Conservation (phyloP, 768 basidiomycete genomes). For the Suillus subluteus region DNA sequence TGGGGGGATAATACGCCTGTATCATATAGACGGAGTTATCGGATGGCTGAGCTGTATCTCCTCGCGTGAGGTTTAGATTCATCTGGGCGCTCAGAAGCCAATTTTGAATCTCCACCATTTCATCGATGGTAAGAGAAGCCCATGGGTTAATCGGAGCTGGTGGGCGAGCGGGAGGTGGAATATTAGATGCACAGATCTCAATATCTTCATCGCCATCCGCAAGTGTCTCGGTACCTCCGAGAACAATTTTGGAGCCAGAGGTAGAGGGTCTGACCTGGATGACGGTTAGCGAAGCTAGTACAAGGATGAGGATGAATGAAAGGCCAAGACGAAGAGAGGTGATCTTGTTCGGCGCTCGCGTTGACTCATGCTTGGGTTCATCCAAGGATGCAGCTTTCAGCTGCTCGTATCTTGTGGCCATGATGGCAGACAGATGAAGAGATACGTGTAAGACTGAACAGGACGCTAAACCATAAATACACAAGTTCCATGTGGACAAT, state of each 20-base stretch:
- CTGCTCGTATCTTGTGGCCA: slow-evolving; percentile 24
- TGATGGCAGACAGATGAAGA: slow-evolving; percentile 13
- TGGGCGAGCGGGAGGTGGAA: slow-evolving; percentile 38
- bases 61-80: slow-evolving; percentile 51
- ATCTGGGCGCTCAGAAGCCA: slow-evolving; percentile 50
- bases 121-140: slow-evolving; percentile 50
- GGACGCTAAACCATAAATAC: neutral
- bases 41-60: slow-evolving; percentile 34
- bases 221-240: neutral
- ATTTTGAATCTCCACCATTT: slow-evolving; percentile 44
- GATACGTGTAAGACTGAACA: neutral
- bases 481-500: neutral
- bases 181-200: slow-evolving; percentile 38
- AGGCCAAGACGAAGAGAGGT: slow-evolving; percentile 19
- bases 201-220: slow-evolving; percentile 17
- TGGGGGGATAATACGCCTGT: slow-evolving; percentile 53
- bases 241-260: slow-evolving; percentile 7
- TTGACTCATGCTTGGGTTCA: neutral
- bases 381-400: slow-evolving; percentile 16
- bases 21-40: slow-evolving; percentile 58
- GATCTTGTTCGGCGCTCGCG: neutral
- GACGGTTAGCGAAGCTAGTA: slow-evolving; percentile 16
- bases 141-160: slow-evolving; percentile 54
- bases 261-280: slow-evolving; percentile 11
- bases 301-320: slow-evolving; percentile 19